Conservation (phyloP, 768 basidiomycete species). For the Leccinum truebloodii region DNA sequence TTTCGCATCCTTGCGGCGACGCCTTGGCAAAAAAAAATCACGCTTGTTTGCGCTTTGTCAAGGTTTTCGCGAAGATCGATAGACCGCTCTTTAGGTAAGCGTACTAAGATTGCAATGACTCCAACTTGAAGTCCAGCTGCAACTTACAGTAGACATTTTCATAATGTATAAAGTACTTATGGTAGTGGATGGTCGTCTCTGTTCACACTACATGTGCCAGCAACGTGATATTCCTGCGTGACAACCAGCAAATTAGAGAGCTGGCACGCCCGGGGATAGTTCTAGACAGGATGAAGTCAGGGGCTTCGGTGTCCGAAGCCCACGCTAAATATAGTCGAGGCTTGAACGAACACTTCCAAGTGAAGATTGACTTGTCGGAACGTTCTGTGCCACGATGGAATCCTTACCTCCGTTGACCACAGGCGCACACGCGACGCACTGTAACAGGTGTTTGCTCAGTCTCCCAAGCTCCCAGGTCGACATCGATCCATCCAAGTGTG, state of each 20-base stretch:
- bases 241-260: background rate
- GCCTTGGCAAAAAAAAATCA: no score
- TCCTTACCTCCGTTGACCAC: conserved; percentile 37
- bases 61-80: no score
- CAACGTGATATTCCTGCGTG: background rate
- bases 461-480: conserved; percentile 70
- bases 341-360: background rate
- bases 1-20: no score
- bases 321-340: background rate
- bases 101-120: no score
- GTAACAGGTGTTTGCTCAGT: conserved; percentile 65
- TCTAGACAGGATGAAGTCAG: background rate
- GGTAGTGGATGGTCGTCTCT: no score
- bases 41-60: no score
- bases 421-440: conserved; percentile 63
- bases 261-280: background rate
- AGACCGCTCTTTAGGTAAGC: no score
- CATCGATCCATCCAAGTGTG: conserved; percentile 71
- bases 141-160: no score
- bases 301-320: background rate
- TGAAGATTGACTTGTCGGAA: background rate
- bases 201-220: background rate
- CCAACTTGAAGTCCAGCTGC: no score
- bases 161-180: background rate
- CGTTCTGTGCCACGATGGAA: conserved; percentile 13